Evolutionary conservation across 1,284 basidiomycete genomes (phyloP).

Genomic region (Tilletia indica): DNA sequence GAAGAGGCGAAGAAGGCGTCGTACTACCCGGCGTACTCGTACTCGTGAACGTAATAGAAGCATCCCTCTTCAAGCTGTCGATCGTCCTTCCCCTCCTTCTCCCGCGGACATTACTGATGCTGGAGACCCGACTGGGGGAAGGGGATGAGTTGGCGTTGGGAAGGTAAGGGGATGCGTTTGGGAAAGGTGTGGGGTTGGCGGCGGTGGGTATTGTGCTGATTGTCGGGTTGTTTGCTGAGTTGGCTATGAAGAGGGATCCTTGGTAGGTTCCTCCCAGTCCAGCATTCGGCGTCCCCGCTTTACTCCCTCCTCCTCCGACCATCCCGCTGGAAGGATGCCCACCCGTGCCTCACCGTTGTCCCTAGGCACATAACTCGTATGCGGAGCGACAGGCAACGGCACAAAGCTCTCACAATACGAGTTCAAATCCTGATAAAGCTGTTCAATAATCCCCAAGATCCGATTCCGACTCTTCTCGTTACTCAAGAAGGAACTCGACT

Average conservation of each 20-base stretch:
- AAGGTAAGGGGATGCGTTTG: not conserved
- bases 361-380: constrained; percentile 30
- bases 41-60: not conserved
- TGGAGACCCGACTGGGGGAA: not conserved
- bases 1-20: not conserved
- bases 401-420: constrained; percentile 66
- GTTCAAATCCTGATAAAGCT: constrained; percentile 94
- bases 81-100: not conserved
- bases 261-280: not conserved
- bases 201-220: not conserved
- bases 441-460: constrained; percentile 85
- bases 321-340: not conserved
- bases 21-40: not conserved
- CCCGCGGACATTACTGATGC: not conserved
- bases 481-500: constrained; percentile 77
- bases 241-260: not conserved
- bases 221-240: not conserved
- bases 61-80: not conserved
- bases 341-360: too few relatives aligned
- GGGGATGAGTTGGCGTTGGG: constrained; percentile 2
- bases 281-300: constrained; percentile 1
- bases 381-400: constrained; percentile 48
- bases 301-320: not conserved
- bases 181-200: not conserved
- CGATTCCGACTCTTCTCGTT: constrained; percentile 65